Evolutionary conservation across 2,329 filamentous ascomycete species (phyloP).

Genomic region (Furcasterigmium sp.): DNA sequence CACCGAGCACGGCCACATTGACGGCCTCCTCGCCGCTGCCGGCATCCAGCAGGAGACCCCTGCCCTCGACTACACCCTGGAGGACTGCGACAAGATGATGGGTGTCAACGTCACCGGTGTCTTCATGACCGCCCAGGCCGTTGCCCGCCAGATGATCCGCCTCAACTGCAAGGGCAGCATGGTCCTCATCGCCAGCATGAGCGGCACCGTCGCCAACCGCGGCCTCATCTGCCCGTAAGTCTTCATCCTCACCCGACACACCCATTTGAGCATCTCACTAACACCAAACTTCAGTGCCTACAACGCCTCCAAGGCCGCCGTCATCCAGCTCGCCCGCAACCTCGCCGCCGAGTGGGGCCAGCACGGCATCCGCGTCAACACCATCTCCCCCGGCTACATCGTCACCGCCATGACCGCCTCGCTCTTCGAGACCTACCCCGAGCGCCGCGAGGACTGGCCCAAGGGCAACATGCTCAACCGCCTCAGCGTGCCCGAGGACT

Average conservation of each 20-base stretch:
- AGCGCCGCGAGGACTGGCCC: conserved; percentile 64
- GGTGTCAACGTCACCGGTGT: conserved; percentile 82
- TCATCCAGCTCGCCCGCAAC: conserved; percentile 44
- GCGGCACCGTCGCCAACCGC: conserved; percentile 60
- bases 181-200: conserved; percentile 67
- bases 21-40: conserved; percentile 68
- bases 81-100: conserved; percentile 73
- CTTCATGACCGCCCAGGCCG: conserved; percentile 82
- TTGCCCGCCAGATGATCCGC: conserved; percentile 69
- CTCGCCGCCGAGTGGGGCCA: conserved; percentile 48
- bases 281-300: conserved; percentile 27
- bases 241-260: neutral
- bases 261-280: neutral
- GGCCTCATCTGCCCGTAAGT: conserved; percentile 55
- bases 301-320: conserved; percentile 49
- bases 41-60: conserved; percentile 78
- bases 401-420: conserved; percentile 78
- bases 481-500: conserved; percentile 63
- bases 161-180: conserved; percentile 53
- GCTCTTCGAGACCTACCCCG: conserved; percentile 71
- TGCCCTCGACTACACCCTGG: conserved; percentile 73
- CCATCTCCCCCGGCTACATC: conserved; percentile 75
- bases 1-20: conserved; percentile 63
- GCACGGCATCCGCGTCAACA: conserved; percentile 66
- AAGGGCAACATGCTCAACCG: conserved; percentile 79